These are phyloP conservation scores for Xylaria sp. DNA, from an alignment of 495 filamentous ascomycete species.

Conservation along the genomic window DNA sequence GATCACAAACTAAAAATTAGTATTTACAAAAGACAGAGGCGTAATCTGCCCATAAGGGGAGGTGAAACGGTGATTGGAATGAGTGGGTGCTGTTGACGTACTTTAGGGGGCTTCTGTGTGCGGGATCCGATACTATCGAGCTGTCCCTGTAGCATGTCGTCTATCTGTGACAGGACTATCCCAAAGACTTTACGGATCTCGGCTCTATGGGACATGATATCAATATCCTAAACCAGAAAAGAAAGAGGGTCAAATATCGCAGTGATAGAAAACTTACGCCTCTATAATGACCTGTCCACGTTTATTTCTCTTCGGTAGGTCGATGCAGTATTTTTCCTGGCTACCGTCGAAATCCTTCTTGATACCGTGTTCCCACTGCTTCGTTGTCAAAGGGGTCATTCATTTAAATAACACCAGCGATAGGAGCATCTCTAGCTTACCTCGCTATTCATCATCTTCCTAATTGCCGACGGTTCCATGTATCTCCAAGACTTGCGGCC, in stretches of 20 bases:
- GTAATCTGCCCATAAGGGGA: not conserved
- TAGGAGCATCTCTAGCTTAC: not conserved
- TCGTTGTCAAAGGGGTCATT: not conserved
- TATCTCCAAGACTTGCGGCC: not conserved
- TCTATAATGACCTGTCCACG: not conserved
- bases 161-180: not conserved
- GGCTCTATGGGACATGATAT: not conserved
- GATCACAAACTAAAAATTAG: conserved; percentile 20
- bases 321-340: not conserved
- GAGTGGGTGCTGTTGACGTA: not conserved
- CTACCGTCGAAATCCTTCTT: conserved; percentile 23
- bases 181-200: not conserved
- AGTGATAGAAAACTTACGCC: not conserved
- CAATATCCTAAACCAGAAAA: not conserved
- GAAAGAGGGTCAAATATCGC: not conserved
- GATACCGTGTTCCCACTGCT: conserved; percentile 19
- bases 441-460: conserved; percentile 16
- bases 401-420: not conserved
- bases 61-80: not conserved
- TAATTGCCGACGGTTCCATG: not conserved
- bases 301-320: conserved; percentile 18
- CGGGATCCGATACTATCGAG: not conserved
- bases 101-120: not conserved
- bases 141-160: not conserved
- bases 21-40: not conserved